These are phyloP conservation scores for Pueraria montana DNA, from an alignment of 306 rosid genomes.

Conservation along the genomic window DNA sequence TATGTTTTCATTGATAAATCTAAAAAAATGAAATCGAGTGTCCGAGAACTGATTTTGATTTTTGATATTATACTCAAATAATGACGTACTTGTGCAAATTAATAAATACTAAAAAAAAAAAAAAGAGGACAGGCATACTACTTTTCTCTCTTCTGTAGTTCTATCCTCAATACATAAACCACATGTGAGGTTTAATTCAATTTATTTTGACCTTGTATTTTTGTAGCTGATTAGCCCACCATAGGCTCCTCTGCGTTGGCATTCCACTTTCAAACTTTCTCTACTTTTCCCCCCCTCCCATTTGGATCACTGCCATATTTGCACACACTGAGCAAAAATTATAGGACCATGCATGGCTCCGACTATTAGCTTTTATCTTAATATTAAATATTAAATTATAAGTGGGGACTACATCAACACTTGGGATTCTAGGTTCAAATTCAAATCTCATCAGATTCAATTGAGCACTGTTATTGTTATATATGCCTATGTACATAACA, in stretches of 20 bases:
- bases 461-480: not conserved
- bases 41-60: too few species aligned
- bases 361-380: conserved; percentile 21
- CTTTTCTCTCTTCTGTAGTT: not conserved
- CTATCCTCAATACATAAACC: not conserved
- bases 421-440: conserved; percentile 22
- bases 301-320: not conserved
- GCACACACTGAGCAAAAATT: not conserved
- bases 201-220: conserved; percentile 5
- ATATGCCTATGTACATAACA: not conserved
- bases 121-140: not conserved
- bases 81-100: not conserved
- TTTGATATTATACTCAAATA: not conserved
- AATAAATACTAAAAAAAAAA: too few species aligned
- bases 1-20: not conserved
- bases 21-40: not conserved
- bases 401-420: conserved; percentile 21
- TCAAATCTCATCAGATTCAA: conserved; percentile 17
- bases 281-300: not conserved
- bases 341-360: conserved; percentile 18
- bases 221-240: conserved; percentile 20
- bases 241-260: conserved; percentile 31
- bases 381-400: not conserved
- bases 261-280: not conserved
- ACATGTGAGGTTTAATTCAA: conserved; percentile 6